Percentiles rank a stretch among this genome's conserved stretches.
Conservation (phyloP, 2,329 filamentous ascomycete genomes). For the Lasiodiplodia theobromae region DNA sequence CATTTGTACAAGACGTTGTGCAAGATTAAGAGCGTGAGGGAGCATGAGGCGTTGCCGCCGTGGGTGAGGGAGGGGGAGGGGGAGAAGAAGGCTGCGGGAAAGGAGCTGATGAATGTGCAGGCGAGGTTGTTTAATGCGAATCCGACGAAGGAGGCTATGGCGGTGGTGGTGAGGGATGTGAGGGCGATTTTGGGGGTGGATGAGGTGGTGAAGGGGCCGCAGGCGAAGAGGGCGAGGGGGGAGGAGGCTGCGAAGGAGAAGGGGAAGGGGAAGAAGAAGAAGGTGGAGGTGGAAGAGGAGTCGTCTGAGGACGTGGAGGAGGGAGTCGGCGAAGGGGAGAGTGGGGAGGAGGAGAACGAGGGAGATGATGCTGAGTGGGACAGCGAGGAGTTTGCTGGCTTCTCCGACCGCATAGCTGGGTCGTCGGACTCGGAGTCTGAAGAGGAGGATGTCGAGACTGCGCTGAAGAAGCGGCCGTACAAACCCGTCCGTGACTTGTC, state of each 20-base stretch:
- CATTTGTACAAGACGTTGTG: constrained; percentile 64
- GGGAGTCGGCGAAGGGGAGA: constrained; percentile 29
- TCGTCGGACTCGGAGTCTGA: constrained; percentile 45
- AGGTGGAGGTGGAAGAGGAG: constrained; percentile 30
- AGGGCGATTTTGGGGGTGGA: constrained; percentile 48
- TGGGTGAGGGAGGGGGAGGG: constrained; percentile 48
- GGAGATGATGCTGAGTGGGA: constrained; percentile 31
- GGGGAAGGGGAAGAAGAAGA: not conserved
- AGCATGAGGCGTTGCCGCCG: constrained; percentile 57
- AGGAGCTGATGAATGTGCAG: constrained; percentile 63
- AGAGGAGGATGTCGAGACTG: constrained; percentile 1
- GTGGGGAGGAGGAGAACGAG: constrained; percentile 29
- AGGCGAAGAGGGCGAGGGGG: constrained; percentile 4
- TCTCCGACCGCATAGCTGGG: constrained; percentile 49
- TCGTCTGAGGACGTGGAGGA: constrained; percentile 7
- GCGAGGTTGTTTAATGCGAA: constrained; percentile 67
- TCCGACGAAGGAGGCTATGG: constrained; percentile 63
- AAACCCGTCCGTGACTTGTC: constrained; percentile 22
- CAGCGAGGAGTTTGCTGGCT: constrained; percentile 41
- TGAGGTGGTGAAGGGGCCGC: constrained; percentile 1
- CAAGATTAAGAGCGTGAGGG: constrained; percentile 64
- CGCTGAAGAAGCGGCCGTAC: not conserved
- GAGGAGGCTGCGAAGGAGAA: not conserved
- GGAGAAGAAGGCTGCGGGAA: constrained; percentile 35
- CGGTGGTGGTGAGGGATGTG: constrained; percentile 52